A percentile compares a stretch with the other conserved stretches of the same genome.
Conservation (phyloP, 768 basidiomycete species). For the Auricularia sp. region DNA sequence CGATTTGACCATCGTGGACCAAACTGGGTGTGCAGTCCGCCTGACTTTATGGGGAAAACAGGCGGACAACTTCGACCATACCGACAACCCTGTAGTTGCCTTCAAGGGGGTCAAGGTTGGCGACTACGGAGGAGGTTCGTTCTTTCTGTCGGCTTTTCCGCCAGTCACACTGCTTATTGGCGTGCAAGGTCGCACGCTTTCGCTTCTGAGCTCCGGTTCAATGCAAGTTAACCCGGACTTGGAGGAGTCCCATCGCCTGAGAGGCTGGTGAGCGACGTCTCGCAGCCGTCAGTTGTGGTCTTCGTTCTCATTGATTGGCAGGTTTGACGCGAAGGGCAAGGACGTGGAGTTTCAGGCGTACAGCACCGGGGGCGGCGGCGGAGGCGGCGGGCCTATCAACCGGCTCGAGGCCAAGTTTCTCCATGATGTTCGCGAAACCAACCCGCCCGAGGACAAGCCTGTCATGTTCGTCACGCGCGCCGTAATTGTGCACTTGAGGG, state of each 20-base stretch:
- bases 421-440: constrained; percentile 66
- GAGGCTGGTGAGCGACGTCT: constrained; percentile 59
- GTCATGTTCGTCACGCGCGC: constrained; percentile 77
- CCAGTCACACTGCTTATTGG: background rate
- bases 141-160: too few relatives aligned
- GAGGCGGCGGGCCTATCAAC: constrained; percentile 41
- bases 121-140: constrained; percentile 70
- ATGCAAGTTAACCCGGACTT: constrained; percentile 88
- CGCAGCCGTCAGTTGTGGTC: background rate
- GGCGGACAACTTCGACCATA: constrained; percentile 67
- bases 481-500: constrained; percentile 81
- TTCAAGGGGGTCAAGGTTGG: constrained; percentile 92
- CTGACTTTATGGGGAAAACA: constrained; percentile 95
- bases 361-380: constrained; percentile 26
- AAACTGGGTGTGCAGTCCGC: constrained; percentile 64
- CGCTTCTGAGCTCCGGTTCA: constrained; percentile 69
- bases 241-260: constrained; percentile 72
- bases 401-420: constrained; percentile 66
- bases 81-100: constrained; percentile 65
- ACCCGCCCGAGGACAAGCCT: constrained; percentile 64
- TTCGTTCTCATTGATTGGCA: constrained; percentile 9
- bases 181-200: constrained; percentile 63
- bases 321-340: constrained; percentile 63
- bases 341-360: constrained; percentile 63
- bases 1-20: constrained; percentile 82